These are phyloP conservation scores for Retiboletus flavoniger DNA, from an alignment of 1,284 basidiomycete genomes.

Conservation along the genomic window DNA sequence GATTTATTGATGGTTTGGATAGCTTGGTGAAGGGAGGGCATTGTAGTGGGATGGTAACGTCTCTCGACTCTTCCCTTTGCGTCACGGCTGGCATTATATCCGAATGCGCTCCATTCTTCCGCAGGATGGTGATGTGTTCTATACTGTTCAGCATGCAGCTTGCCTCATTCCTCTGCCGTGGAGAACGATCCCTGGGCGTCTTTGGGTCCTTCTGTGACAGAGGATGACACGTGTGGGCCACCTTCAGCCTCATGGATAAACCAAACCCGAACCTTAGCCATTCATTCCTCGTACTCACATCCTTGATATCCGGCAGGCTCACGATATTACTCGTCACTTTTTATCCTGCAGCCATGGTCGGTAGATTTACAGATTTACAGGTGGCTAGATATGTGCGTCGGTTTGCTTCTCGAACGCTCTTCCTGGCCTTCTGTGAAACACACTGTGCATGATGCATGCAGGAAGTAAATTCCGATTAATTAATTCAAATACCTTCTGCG, in stretches of 20 bases:
- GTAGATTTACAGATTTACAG: too few relatives aligned
- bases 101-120: neutral
- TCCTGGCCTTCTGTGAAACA: neutral
- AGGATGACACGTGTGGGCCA: neutral
- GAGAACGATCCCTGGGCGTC: neutral
- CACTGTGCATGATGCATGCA: neutral
- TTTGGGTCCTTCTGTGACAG: conserved; percentile 1
- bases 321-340: neutral
- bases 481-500: neutral
- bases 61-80: neutral
- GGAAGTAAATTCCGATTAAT: neutral
- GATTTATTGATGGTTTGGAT: conserved; percentile 14
- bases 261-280: neutral
- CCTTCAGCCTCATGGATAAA: neutral
- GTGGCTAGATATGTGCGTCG: neutral
- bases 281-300: neutral
- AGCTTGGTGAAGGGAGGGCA: conserved; percentile 17
- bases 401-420: neutral
- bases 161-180: neutral
- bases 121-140: neutral
- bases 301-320: neutral
- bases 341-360: neutral
- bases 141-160: neutral
- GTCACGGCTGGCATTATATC: conserved; percentile 14
- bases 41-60: neutral